A percentile compares a stretch with the other conserved stretches of the same genome.
Evolutionary conservation across 345 rosid genomes (phyloP).

Genomic region (Diplotaxis tenuifolia): DNA sequence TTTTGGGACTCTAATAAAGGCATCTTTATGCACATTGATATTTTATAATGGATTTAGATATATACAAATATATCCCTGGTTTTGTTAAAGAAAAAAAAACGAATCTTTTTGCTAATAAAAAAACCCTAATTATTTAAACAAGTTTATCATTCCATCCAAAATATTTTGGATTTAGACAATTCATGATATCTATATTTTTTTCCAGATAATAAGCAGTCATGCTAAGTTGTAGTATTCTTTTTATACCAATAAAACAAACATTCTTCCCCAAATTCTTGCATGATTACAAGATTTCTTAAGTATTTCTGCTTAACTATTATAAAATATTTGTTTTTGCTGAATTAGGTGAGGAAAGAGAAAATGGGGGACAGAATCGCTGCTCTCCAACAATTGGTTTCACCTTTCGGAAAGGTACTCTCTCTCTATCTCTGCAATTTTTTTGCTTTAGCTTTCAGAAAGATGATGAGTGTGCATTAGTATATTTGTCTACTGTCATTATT

Average conservation of each 20-base stretch:
- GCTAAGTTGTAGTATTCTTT: not conserved
- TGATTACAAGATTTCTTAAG: slow-evolving; percentile 8
- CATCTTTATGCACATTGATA: slow-evolving; percentile 29
- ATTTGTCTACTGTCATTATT: slow-evolving; percentile 35
- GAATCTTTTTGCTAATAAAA: slow-evolving; percentile 18
- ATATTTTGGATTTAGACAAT: not conserved
- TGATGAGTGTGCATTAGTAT: slow-evolving; percentile 42
- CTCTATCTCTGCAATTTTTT: slow-evolving; percentile 22
- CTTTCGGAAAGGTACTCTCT: slow-evolving; percentile 94
- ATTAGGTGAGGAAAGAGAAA: slow-evolving; percentile 97
- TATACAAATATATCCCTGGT: slow-evolving; percentile 11
- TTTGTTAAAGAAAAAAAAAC: not conserved
- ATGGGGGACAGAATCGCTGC: slow-evolving; percentile 99
- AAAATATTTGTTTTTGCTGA: slow-evolving; percentile 17
- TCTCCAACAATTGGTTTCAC: slow-evolving; percentile 99
- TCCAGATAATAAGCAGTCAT: not conserved
- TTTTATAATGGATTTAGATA: not conserved
- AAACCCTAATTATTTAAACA: slow-evolving; percentile 5
- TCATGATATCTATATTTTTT: not conserved
- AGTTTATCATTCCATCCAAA: not conserved
- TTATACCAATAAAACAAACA: not conserved
- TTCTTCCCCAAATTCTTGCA: slow-evolving; percentile 23
- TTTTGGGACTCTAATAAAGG: slow-evolving; percentile 25
- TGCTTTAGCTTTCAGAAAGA: slow-evolving; percentile 41
- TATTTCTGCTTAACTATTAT: not conserved